A percentile compares a stretch with the other conserved stretches of the same genome.
Evolutionary conservation across 805 yeast species (phyloP).

Genomic region (Millerozyma acaciae): DNA sequence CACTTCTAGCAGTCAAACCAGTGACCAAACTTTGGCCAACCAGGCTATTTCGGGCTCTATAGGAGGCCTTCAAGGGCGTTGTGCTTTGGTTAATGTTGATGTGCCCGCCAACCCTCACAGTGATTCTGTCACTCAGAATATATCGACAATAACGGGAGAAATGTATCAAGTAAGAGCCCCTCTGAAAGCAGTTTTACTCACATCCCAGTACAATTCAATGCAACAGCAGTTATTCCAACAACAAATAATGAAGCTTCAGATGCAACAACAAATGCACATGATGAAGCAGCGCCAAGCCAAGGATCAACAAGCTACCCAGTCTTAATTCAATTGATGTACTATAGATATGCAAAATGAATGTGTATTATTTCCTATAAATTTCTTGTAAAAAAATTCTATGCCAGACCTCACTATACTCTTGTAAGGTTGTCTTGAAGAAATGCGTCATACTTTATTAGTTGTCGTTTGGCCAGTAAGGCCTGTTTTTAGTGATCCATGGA

Average conservation of each 20-base stretch:
- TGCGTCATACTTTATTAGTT: not conserved
- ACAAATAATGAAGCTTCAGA: conserved; percentile 38
- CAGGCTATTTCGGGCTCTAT: conserved; percentile 49
- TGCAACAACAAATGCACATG: conserved; percentile 28
- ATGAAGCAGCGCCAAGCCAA: conserved; percentile 28
- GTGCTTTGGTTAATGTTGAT: conserved; percentile 69
- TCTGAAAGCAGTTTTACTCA: conserved; percentile 37
- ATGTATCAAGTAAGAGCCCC: conserved; percentile 46
- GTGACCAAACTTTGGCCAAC: conserved; percentile 41
- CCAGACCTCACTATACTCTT: too few species aligned
- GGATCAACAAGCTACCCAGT: conserved; percentile 8
- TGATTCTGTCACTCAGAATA: conserved; percentile 30
- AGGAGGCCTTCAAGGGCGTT: conserved; percentile 78
- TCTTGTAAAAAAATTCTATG: too few species aligned
- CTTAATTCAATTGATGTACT: too few species aligned
- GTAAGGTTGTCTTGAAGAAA: not conserved
- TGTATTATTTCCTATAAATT: too few species aligned
- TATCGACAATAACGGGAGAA: conserved; percentile 62
- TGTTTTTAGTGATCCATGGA: conserved; percentile 78
- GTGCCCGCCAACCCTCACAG: conserved; percentile 16
- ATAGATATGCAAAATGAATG: too few species aligned
- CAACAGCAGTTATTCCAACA: conserved; percentile 45
- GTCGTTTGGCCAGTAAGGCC: conserved; percentile 52
- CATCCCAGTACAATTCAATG: conserved; percentile 39
- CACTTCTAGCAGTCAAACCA: conserved; percentile 14